Evolutionary conservation across 139 green algal species (phyloP).

Genomic region (Mychonastes homosphaera): DNA sequence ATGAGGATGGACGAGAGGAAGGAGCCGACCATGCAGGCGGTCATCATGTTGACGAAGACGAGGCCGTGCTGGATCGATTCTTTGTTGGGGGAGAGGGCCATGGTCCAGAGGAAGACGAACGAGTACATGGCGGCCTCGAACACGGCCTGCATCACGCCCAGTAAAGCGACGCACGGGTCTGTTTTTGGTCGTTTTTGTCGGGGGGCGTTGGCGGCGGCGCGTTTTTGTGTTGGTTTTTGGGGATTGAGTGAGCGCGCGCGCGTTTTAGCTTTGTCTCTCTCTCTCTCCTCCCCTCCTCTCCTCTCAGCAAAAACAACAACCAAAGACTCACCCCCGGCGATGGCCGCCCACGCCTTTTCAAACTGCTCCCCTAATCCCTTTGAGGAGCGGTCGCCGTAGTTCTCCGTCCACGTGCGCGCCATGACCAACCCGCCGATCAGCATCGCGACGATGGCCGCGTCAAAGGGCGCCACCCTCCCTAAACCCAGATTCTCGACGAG

Average conservation of each 20-base stretch:
- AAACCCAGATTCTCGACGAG: conserved; percentile 62
- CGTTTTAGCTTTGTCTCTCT: no score
- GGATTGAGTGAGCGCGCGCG: no score
- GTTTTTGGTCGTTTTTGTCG: no score
- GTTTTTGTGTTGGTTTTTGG: no score
- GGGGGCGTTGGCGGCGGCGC: no score
- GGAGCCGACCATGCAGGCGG: conserved; percentile 76
- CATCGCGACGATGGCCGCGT: conserved; percentile 72
- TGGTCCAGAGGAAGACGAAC: conserved; percentile 98
- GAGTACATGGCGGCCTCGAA: conserved; percentile 98
- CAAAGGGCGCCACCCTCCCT: conserved; percentile 86
- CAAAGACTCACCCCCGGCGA: conserved; percentile 19
- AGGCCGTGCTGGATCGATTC: conserved; percentile 90
- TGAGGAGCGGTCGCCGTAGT: conserved; percentile 58
- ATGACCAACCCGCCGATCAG: conserved; percentile 66
- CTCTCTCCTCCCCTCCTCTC: no score
- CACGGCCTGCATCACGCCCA: conserved; percentile 84
- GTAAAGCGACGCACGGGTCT: conserved; percentile 53
- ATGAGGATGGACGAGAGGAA: conserved; percentile 53
- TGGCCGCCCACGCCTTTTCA: conserved; percentile 37
- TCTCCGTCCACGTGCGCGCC: conserved; percentile 73
- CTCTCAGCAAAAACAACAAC: no score
- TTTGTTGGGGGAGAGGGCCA: conserved; percentile 65
- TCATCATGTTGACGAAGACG: conserved; percentile 95
- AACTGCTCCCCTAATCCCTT: conserved; percentile 36